phyloP scores from a whole-genome alignment of 2,329 filamentous ascomycete genomes.

The Chaetomium sp. region DNA sequence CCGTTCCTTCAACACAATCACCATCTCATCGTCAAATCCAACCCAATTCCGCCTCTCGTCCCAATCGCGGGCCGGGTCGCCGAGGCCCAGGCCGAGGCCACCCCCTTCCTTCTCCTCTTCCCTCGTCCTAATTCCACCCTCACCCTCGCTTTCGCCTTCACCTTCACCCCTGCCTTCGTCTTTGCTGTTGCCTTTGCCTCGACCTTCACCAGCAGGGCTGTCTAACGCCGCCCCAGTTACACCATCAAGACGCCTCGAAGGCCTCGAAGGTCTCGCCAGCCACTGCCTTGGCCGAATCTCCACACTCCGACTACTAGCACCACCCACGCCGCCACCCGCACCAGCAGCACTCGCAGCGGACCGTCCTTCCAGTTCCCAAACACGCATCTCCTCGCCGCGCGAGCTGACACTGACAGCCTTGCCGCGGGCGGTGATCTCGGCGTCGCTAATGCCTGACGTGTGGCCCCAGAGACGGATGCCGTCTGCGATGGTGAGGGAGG shows the following conservation, averaged over 20 bases:
- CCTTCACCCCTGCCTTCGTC: background rate
- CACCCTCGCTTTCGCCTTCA: background rate
- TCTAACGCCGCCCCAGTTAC: too few species aligned
- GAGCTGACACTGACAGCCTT: conserved; percentile 86
- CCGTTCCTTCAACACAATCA: conserved; percentile 75
- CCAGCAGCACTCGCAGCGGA: conserved; percentile 25
- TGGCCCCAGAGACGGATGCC: conserved; percentile 83
- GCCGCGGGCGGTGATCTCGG: conserved; percentile 74
- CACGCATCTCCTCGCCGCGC: conserved; percentile 69
- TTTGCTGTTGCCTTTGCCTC: conserved; percentile 7
- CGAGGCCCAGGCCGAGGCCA: background rate
- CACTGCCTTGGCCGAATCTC: conserved; percentile 40
- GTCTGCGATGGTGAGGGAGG: conserved; percentile 60
- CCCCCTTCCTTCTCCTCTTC: background rate
- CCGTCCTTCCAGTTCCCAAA: conserved; percentile 84
- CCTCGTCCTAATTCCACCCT: conserved; percentile 2
- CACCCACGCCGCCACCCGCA: background rate
- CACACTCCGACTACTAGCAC: conserved; percentile 35
- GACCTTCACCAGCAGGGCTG: too few species aligned
- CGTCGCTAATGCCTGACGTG: conserved; percentile 80
- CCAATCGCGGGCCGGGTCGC: conserved; percentile 25
- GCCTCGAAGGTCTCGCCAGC: background rate
- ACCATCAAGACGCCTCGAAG: too few species aligned
- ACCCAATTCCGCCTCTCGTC: conserved; percentile 59
- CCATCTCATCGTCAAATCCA: conserved; percentile 85